These are phyloP conservation scores for Drechslerella stenobrocha DNA, from an alignment of 2,329 filamentous ascomycete species.

Conservation along the genomic window DNA sequence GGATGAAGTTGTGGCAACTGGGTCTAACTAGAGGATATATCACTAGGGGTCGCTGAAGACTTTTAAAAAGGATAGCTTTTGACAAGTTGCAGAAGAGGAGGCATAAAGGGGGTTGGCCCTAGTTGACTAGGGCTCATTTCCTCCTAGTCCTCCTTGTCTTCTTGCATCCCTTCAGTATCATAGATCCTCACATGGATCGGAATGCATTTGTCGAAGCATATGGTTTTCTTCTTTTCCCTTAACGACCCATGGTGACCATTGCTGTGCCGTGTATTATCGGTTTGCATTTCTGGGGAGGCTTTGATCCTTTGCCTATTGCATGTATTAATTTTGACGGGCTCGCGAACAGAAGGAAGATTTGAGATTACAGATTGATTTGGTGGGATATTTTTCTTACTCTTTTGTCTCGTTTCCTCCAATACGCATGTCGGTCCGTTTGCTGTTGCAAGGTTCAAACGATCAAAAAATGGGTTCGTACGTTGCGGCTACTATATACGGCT, in stretches of 20 bases:
- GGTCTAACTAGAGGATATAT: constrained; percentile 36
- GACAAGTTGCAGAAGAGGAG: neutral
- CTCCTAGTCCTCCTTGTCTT: neutral
- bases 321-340: constrained; percentile 7
- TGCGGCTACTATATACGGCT: too few species aligned
- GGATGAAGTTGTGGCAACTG: constrained; percentile 11
- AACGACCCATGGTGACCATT: constrained; percentile 1
- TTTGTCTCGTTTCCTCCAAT: neutral
- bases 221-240: constrained; percentile 6
- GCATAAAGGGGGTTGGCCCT: neutral
- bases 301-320: constrained; percentile 26
- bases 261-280: constrained; percentile 30
- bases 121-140: neutral
- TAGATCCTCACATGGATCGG: neutral
- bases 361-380: neutral
- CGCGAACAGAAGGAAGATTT: neutral
- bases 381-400: neutral
- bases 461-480: too few species aligned
- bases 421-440: neutral
- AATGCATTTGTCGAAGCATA: constrained; percentile 18
- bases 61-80: constrained; percentile 20
- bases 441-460: too few species aligned
- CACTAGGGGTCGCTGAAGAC: constrained; percentile 30
- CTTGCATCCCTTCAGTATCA: neutral
- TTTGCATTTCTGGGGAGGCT: constrained; percentile 39